Evolutionary conservation across 176 grass and related monocot species (phyloP).

Genomic region (Sorghum bicolor): Sorghum_bicolor_NCBIv3 NC_012879.2:57865001-57865500

Average conservation of each 20-base stretch:
- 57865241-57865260: neutral
- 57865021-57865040: neutral
- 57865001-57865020: neutral
- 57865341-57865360: neutral
- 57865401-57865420: neutral
- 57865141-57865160: constrained; percentile 10
- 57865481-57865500: neutral
- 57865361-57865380: neutral
- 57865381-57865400: neutral
- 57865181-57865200: neutral
- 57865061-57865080: neutral
- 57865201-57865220: neutral
- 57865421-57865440: neutral
- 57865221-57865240: neutral
- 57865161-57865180: neutral
- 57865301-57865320: neutral
- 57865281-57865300: neutral
- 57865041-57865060: neutral
- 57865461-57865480: neutral
- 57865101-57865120: neutral
- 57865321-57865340: neutral
- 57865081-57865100: neutral
- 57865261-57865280: neutral
- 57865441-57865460: neutral
- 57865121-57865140: constrained; percentile 22